Base-by-base conservation (phyloP, 129 eudicot species). In the Chrysanthemum lavandulifolium region DNA sequence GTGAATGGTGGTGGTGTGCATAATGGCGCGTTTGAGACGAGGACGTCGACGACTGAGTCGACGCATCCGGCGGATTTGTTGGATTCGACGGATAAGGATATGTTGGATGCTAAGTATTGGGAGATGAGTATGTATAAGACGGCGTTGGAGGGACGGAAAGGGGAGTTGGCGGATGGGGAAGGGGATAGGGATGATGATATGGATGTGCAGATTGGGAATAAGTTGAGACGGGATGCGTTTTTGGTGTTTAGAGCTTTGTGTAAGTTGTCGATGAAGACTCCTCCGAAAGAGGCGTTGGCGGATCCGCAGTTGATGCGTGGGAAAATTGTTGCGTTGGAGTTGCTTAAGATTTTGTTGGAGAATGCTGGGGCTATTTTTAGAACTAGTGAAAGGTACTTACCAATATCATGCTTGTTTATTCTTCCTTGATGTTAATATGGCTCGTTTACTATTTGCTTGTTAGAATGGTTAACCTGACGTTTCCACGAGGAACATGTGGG, bases 41-140 rank as follows among this genome's bases (percentile, higher is more conserved):
- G 68, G 79, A 80, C 88, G 0, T 80, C 93, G 3, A 95, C 87
- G 2, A 88, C 88, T 57, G 99, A 88, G 79, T 82, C 96, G 0
- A 95, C 96, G 0, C 90, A 90, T 88, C 96, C 99, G 2, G 90
- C 99, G 10, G 99, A 95, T 86, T 79, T 95, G 85, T 78, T 95
- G 87, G 97, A 95, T 82, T 95, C 99, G 4, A 90, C 93, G 13
- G 99, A 95, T 77, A 95, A 95, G 84, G 99, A 95, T 82, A 95
- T 95, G 99, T 80, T 95, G 84, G 97, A 95, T 76, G 99, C 99
- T 0, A 95, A 95, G 84, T 95, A 95, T 76, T 95, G 99, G 99
- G 99, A 95, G 86, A 90, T 95, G 77, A 95, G 99, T 71, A 95
- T 95, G 99, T 95, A 95, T 78, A 95, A 95, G 82, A 86, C 99